These are phyloP conservation scores for Trichosporon sp. DNA, from an alignment of 1,284 basidiomycete species.

Conservation along the genomic window DNA sequence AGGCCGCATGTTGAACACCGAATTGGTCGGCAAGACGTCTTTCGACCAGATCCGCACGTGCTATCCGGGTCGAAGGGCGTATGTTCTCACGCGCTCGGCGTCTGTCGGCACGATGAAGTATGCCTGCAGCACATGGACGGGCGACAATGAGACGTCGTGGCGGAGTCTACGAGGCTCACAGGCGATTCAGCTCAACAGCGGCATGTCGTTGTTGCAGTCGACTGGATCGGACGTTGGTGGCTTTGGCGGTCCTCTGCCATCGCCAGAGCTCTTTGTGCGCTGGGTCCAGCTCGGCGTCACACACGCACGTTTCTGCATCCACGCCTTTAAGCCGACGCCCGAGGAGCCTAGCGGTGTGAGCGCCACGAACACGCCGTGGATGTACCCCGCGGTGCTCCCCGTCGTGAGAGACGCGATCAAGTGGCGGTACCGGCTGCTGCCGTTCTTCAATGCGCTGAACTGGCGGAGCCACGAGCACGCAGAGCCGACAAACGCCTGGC, in stretches of 20 bases:
- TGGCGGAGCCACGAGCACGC: constrained; percentile 47
- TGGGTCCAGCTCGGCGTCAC: constrained; percentile 50
- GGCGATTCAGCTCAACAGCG: constrained; percentile 40
- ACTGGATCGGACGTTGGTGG: constrained; percentile 48
- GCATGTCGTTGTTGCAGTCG: constrained; percentile 45
- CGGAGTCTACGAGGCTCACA: constrained; percentile 48
- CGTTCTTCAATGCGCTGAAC: constrained; percentile 46
- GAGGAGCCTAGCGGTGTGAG: constrained; percentile 42
- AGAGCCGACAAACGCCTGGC: constrained; percentile 47
- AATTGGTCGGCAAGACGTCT: constrained; percentile 46
- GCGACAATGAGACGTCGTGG: constrained; percentile 49
- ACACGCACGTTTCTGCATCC: constrained; percentile 47
- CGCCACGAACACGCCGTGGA: constrained; percentile 49
- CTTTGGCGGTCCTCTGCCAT: constrained; percentile 48
- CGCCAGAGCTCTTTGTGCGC: constrained; percentile 47
- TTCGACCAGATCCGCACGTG: constrained; percentile 38
- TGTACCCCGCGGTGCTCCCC: constrained; percentile 49
- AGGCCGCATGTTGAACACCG: constrained; percentile 48
- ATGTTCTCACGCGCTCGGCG: constrained; percentile 48
- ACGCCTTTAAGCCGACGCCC: constrained; percentile 49
- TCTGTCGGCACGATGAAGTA: constrained; percentile 50
- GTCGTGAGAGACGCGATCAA: constrained; percentile 46
- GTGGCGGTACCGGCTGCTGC: constrained; percentile 48
- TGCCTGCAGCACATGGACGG: constrained; percentile 48
- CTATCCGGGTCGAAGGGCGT: constrained; percentile 41